Evolutionary conservation across 208 protist genomes (phyloP).

Genomic region (Trypanosoma rangeli): DNA sequence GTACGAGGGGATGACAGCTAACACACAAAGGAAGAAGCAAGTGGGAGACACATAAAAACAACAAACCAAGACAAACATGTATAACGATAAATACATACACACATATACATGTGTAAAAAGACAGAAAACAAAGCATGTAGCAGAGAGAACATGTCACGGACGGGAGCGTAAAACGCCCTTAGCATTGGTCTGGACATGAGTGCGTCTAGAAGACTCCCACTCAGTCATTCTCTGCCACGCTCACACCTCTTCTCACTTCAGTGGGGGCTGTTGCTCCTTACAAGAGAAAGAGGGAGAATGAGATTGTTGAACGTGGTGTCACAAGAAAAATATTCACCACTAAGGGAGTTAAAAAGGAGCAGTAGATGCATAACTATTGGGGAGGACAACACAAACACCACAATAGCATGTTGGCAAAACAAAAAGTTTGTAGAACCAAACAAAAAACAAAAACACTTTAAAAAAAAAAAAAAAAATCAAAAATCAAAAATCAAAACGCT

Average conservation of each 20-base stretch:
- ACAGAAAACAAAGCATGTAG: neutral
- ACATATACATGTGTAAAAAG: conserved; percentile 15
- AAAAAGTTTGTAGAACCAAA: too few species aligned
- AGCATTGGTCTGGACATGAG: neutral
- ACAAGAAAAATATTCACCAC: neutral
- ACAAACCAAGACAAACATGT: neutral
- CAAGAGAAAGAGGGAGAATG: neutral
- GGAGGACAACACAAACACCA: too few species aligned
- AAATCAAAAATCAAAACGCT: too few species aligned
- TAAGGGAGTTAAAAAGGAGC: neutral
- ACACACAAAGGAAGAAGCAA: conserved; percentile 20
- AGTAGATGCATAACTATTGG: neutral
- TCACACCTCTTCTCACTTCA: too few species aligned
- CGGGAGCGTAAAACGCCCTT: neutral
- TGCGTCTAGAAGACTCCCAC: too few species aligned
- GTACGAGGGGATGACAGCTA: conserved; percentile 3
- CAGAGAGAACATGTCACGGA: neutral
- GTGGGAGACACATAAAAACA: conserved; percentile 8
- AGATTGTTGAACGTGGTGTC: neutral
- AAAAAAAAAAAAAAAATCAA: neutral
- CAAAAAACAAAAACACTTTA: too few species aligned
- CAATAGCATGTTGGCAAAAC: too few species aligned
- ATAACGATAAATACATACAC: neutral
- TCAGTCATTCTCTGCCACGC: too few species aligned
- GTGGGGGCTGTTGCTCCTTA: neutral